Conservation (phyloP, 2,329 filamentous ascomycete genomes). For the Paracoccidioides brasiliensis region DNA sequence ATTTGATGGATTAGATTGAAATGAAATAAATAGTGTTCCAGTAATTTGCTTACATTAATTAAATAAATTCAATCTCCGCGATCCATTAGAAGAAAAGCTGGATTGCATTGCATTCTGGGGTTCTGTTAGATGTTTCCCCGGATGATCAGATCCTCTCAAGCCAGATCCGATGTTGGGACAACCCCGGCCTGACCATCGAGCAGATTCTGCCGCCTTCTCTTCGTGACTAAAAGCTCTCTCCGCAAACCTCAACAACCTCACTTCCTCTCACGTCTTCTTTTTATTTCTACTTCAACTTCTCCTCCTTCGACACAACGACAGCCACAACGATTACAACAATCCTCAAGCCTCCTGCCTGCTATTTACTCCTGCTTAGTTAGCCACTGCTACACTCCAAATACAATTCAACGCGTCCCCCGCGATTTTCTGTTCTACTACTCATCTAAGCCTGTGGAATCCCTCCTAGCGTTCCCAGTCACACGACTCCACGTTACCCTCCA, state of each 20-base stretch:
- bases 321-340: slow-evolving; percentile 8
- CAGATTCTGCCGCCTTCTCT: not conserved
- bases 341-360: slow-evolving; percentile 5
- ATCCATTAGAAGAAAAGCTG: no score
- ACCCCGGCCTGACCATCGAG: not conserved
- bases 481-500: slow-evolving; percentile 10
- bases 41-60: no score
- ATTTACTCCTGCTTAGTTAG: not conserved
- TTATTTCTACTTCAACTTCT: not conserved
- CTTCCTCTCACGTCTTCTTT: not conserved
- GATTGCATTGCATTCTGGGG: no score
- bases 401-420: slow-evolving; percentile 4
- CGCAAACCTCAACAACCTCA: not conserved
- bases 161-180: no score
- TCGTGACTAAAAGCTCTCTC: not conserved
- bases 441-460: not conserved
- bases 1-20: no score
- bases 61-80: no score
- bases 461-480: slow-evolving; percentile 6
- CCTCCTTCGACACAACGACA: not conserved
- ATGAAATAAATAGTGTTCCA: no score
- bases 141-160: not conserved
- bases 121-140: no score
- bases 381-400: not conserved
- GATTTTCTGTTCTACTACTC: slow-evolving; percentile 5